These are phyloP conservation scores for Silene vulgaris DNA, from an alignment of 179 eudicot genomes.

Conservation along the genomic window DNA sequence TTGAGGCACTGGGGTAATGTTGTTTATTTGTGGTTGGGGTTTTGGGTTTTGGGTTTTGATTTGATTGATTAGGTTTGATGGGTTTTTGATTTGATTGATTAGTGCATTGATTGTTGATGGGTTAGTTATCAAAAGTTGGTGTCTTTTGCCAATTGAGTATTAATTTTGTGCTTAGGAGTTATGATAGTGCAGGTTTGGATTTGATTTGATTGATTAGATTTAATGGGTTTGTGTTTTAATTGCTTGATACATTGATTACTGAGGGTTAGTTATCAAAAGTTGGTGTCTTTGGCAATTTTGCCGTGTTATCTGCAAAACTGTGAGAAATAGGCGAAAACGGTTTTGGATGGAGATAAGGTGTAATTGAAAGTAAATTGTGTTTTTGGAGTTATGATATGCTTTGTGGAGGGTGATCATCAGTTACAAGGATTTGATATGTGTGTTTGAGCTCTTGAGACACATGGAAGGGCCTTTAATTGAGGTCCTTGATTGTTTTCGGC, in stretches of 20 bases:
- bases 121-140: too few species aligned
- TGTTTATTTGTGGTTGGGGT: background rate
- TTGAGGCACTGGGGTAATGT: too few species aligned
- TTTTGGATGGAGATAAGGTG: background rate
- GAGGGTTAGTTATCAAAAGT: background rate
- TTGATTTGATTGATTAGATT: background rate
- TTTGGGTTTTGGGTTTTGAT: background rate
- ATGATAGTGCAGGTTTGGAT: background rate
- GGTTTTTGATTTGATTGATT: background rate
- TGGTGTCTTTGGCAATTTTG: background rate
- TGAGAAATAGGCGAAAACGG: background rate
- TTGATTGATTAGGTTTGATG: too few species aligned
- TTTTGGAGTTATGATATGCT: background rate
- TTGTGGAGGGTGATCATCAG: conserved; percentile 4
- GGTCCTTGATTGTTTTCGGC: background rate
- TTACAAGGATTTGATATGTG: background rate
- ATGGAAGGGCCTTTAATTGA: conserved; percentile 6
- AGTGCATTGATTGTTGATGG: background rate
- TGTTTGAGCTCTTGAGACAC: background rate
- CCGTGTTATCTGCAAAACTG: too few species aligned
- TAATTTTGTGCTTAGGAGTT: too few species aligned
- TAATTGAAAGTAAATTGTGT: background rate
- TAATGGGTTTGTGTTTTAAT: background rate
- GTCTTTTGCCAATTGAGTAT: too few species aligned
- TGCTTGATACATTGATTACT: background rate